These are phyloP conservation scores for Ceratocystis cacaofunesta DNA, from an alignment of 2,329 filamentous ascomycete species.

Conservation along the genomic window DNA sequence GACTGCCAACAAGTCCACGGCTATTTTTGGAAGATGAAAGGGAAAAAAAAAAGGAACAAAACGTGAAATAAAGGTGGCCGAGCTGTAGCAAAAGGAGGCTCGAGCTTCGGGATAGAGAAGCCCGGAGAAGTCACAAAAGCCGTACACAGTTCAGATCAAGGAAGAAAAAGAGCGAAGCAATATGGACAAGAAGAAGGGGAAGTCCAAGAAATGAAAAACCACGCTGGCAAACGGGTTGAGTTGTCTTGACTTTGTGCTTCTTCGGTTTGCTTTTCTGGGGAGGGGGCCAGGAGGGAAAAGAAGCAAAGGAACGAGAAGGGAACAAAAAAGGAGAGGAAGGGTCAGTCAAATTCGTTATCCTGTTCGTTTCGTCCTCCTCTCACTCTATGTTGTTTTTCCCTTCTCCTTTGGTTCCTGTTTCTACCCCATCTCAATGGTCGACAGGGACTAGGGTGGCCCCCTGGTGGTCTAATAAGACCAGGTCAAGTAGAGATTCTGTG, in stretches of 20 bases:
- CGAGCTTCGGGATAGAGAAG: not conserved
- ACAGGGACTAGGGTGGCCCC: not conserved
- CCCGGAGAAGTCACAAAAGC: not conserved
- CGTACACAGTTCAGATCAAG: not conserved
- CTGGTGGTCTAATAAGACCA: not conserved
- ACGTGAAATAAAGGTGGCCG: not conserved
- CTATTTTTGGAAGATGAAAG: slow-evolving; percentile 4
- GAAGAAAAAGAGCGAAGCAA: not conserved
- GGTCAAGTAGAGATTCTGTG: not conserved
- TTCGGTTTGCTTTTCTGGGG: not conserved
- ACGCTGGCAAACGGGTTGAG: not conserved
- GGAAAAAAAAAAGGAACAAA: slow-evolving; percentile 1
- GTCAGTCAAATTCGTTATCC: not conserved
- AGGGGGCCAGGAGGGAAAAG: not conserved
- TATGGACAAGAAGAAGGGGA: not conserved
- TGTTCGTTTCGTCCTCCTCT: not conserved
- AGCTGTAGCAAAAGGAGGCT: not conserved
- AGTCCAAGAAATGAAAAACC: not conserved
- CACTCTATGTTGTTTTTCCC: not conserved
- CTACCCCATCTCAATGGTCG: not conserved
- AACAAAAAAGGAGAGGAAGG: slow-evolving; percentile 4
- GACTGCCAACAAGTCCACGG: not conserved
- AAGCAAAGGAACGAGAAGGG: not conserved
- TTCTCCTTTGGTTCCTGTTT: not conserved
- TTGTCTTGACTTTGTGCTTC: not conserved